Conservation (phyloP, 176 grass and related monocot species). For the Musa schizocarpa region DNA sequence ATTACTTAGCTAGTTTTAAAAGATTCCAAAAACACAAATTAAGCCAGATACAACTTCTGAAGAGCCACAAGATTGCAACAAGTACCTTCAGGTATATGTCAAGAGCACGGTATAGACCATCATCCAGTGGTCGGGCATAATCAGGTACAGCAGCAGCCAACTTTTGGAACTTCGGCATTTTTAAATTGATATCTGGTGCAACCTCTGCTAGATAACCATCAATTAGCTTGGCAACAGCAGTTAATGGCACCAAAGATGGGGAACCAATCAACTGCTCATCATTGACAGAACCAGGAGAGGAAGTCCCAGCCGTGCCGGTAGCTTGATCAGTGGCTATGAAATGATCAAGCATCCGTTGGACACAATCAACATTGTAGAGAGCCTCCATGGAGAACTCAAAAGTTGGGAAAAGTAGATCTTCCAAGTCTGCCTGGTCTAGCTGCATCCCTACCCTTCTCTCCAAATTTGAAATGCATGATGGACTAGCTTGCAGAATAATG, state of each 20-base stretch:
- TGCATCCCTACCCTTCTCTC: constrained; percentile 14
- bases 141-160: constrained; percentile 10
- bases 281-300: constrained; percentile 7
- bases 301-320: not conserved
- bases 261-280: constrained; percentile 8
- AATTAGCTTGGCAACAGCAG: constrained; percentile 11
- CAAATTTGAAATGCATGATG: constrained; percentile 13
- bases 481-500: constrained; percentile 13
- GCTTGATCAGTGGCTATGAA: constrained; percentile 17
- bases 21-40: no score
- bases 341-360: constrained; percentile 4
- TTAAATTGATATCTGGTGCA: constrained; percentile 22
- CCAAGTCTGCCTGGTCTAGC: constrained; percentile 7
- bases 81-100: constrained; percentile 21
- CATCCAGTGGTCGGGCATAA: constrained; percentile 18
- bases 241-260: constrained; percentile 19
- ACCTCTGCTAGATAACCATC: constrained; percentile 17
- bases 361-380: constrained; percentile 9
- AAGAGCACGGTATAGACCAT: constrained; percentile 17
- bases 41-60: no score
- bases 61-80: no score
- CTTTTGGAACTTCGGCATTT: constrained; percentile 11
- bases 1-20: no score
- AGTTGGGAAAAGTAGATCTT: constrained; percentile 13
- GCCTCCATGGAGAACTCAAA: constrained; percentile 5